Base-by-base conservation (phyloP, 1,139 yeast genomes). In the Candida anutae region DNA sequence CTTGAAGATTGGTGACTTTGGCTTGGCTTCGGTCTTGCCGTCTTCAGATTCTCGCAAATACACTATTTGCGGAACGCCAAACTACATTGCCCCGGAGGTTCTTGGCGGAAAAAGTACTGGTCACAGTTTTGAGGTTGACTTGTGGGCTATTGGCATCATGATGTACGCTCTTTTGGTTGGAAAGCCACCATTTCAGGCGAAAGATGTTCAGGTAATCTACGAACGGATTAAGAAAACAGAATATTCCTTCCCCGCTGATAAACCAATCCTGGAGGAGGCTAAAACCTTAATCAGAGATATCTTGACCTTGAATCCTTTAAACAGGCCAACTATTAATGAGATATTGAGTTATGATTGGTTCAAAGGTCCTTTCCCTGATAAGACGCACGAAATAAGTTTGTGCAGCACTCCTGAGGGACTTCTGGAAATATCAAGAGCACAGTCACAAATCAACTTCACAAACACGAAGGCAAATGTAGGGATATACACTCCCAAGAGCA, bases 121-220 rank as follows among this genome's bases (percentile, higher is more conserved):
- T 4, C 97, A 90, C 55, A 77, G 94, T 32, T 87, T 77, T 49
- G 95, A 87, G 53, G 96, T 87, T 23, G 98, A 90, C 53, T 74
- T 85, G 40, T 90, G 98, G 98, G 94, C 97, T 5, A 77, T 87
- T 43, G 98, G 98, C 36, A 84, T 90, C 35, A 90, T 90, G 85
- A 69, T 90, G 64, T 90, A 81, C 48, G 94, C 96, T 5, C 69
- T 90, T 57, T 64, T 90, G 30, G 69, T 81, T 30, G 97, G 97
- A 17, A 87, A 85, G 53, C 97, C 98, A 12, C 98, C 98, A 4
- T 90, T 90, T 60, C 98, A 90, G 59, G 87, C 95, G 21, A 85
- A 85, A 51, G 95, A 88, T 50, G 96, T 93, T 28, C 83, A 87
- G 46, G 77, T 83, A 31, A 90, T 93, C 40, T 93, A 93, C 56